Evolutionary conservation across 176 grass and related monocot species (phyloP).

Genomic region (Secale cereale): DNA sequence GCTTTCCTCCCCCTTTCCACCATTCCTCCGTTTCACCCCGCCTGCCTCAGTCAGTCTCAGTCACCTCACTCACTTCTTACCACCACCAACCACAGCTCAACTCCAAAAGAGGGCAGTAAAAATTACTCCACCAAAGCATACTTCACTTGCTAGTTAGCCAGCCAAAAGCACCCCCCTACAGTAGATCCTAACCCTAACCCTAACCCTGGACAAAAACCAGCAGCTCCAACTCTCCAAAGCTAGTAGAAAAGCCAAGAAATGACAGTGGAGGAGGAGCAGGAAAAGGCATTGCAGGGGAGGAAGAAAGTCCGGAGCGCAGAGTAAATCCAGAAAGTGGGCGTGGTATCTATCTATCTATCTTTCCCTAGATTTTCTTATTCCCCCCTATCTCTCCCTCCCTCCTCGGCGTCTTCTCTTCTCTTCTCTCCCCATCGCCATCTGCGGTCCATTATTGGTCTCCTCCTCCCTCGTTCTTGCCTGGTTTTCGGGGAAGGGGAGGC

Average conservation of each 20-base stretch:
- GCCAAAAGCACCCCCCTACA: too few relatives aligned
- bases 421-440: background rate
- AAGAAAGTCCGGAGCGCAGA: conserved; percentile 31
- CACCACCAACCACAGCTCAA: conserved; percentile 23
- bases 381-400: background rate
- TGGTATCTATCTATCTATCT: conserved; percentile 23
- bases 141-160: background rate
- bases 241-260: background rate
- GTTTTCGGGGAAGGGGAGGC: background rate
- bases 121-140: background rate
- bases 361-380: conserved; percentile 53
- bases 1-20: conserved; percentile 12
- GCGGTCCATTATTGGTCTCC: conserved; percentile 15
- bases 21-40: background rate
- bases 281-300: background rate
- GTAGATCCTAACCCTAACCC: background rate
- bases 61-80: conserved; percentile 4
- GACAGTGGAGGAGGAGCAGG: background rate
- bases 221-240: background rate
- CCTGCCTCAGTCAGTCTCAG: background rate
- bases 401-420: background rate
- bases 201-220: background rate
- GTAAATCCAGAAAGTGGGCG: conserved; percentile 59
- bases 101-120: conserved; percentile 29
- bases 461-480: conserved; percentile 13